Conservation (phyloP, 352 stramenopile genomes). For the Globisporangium nagaii region DNA sequence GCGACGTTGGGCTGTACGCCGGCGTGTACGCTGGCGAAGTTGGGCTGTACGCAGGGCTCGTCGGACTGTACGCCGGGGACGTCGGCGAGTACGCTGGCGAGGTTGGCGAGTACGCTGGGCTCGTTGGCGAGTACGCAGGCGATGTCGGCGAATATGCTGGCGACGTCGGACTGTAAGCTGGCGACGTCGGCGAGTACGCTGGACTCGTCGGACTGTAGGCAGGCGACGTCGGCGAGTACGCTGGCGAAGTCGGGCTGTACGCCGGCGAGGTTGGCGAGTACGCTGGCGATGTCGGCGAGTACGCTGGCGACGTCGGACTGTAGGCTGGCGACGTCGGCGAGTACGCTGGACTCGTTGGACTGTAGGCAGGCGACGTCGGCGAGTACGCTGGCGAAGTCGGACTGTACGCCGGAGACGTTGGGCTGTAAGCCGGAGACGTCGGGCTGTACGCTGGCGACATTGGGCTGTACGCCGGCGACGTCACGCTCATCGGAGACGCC, state of each 20-base stretch:
- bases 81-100: slow-evolving; percentile 58
- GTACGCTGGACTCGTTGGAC: slow-evolving; percentile 60
- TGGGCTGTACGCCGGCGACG: slow-evolving; percentile 84
- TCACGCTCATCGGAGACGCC: slow-evolving; percentile 64
- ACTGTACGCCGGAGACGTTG: slow-evolving; percentile 78
- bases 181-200: slow-evolving; percentile 51
- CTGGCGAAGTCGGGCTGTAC: slow-evolving; percentile 65
- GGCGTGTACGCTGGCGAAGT: slow-evolving; percentile 83
- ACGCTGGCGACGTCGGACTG: slow-evolving; percentile 61
- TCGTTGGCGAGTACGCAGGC: slow-evolving; percentile 30
- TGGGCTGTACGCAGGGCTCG: slow-evolving; percentile 84
- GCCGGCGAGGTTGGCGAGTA: slow-evolving; percentile 77
- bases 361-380: slow-evolving; percentile 63
- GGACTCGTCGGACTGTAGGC: slow-evolving; percentile 63
- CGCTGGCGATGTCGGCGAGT: slow-evolving; percentile 69
- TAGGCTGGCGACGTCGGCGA: slow-evolving; percentile 77
- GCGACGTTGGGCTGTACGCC: slow-evolving; percentile 59
- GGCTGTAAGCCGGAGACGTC: slow-evolving; percentile 57
- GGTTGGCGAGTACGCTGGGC: slow-evolving; percentile 54
- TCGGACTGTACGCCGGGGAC: slow-evolving; percentile 65
- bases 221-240: slow-evolving; percentile 43
- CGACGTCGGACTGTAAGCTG: slow-evolving; percentile 40
- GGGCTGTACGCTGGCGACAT: slow-evolving; percentile 87
- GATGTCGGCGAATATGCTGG: slow-evolving; percentile 32
- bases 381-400: slow-evolving; percentile 76